Evolutionary conservation across 139 green algal species (phyloP).

Genomic region (Bryopsis sp.): DNA sequence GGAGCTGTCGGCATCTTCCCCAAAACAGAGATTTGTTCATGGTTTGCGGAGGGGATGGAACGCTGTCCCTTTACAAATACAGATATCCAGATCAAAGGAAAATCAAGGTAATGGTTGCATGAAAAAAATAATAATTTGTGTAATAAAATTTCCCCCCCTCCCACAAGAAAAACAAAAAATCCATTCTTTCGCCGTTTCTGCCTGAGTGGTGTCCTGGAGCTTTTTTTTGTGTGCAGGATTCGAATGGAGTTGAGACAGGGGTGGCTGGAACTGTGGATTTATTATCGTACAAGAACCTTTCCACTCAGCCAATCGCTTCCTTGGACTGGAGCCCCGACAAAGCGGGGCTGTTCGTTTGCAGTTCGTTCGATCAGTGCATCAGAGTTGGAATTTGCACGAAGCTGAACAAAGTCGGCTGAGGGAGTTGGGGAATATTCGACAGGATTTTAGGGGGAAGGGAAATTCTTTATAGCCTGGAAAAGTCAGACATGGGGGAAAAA

Average conservation of each 20-base stretch:
- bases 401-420: constrained; percentile 47
- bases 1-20: constrained; percentile 60
- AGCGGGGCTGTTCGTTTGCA: constrained; percentile 66
- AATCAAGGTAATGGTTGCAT: constrained; percentile 34
- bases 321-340: constrained; percentile 85
- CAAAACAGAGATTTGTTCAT: constrained; percentile 81
- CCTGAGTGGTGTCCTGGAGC: constrained; percentile 27
- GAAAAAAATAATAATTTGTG: not conserved
- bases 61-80: constrained; percentile 81
- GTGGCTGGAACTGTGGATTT: constrained; percentile 67
- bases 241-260: constrained; percentile 47
- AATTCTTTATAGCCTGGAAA: too few relatives aligned
- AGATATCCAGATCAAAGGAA: constrained; percentile 78
- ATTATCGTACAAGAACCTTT: constrained; percentile 45
- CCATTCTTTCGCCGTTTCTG: not conserved
- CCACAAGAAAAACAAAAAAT: not conserved
- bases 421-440: too few relatives aligned
- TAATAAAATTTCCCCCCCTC: not conserved
- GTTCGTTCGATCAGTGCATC: constrained; percentile 76
- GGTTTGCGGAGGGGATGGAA: constrained; percentile 64
- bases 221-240: constrained; percentile 42
- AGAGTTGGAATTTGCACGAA: constrained; percentile 75
- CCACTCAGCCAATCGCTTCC: constrained; percentile 65
- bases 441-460: too few relatives aligned
- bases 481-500: too few relatives aligned